Conservation (phyloP, 495 filamentous ascomycete species). For the Rhizodiscina lignyota region DNA sequence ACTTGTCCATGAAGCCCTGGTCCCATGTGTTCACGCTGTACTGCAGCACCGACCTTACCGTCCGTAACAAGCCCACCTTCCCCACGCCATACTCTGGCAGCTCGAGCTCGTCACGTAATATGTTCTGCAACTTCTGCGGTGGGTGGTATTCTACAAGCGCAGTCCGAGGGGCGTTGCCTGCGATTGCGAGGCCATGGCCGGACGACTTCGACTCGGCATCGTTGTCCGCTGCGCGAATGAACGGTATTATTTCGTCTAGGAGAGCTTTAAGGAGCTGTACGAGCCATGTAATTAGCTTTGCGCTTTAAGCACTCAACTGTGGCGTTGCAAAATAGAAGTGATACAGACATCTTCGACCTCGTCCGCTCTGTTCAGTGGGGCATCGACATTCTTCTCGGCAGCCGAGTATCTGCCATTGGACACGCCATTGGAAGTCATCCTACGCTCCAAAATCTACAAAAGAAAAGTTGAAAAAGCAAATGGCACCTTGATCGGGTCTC, state of each 20-base stretch:
- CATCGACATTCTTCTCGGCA: too few relatives aligned
- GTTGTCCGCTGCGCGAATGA: slow-evolving; percentile 60
- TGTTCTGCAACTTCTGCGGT: slow-evolving; percentile 45
- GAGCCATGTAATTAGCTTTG: too few relatives aligned
- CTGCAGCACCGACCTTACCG: slow-evolving; percentile 48
- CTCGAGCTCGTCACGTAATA: slow-evolving; percentile 25
- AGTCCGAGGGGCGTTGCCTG: slow-evolving; percentile 31
- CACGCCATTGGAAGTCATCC: too few relatives aligned
- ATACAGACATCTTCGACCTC: too few relatives aligned
- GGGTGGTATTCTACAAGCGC: slow-evolving; percentile 52
- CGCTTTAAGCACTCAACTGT: too few relatives aligned
- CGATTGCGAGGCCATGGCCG: slow-evolving; percentile 34
- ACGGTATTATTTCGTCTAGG: slow-evolving; percentile 58
- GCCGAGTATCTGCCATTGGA: too few relatives aligned
- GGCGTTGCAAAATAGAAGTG: neutral
- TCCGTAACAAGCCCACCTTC: slow-evolving; percentile 51
- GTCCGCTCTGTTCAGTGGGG: too few relatives aligned
- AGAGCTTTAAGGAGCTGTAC: slow-evolving; percentile 54
- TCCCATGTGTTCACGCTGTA: slow-evolving; percentile 95
- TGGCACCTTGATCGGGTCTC: too few relatives aligned
- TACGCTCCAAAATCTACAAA: too few relatives aligned
- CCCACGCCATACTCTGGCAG: slow-evolving; percentile 50
- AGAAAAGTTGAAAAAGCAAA: too few relatives aligned
- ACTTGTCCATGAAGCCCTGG: slow-evolving; percentile 85
- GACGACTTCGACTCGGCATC: slow-evolving; percentile 32